Evolutionary conservation across 2,329 filamentous ascomycete genomes (phyloP), one percentile per base, ranked within the genome.

Genomic region (Aspergillus sp.): DNA sequence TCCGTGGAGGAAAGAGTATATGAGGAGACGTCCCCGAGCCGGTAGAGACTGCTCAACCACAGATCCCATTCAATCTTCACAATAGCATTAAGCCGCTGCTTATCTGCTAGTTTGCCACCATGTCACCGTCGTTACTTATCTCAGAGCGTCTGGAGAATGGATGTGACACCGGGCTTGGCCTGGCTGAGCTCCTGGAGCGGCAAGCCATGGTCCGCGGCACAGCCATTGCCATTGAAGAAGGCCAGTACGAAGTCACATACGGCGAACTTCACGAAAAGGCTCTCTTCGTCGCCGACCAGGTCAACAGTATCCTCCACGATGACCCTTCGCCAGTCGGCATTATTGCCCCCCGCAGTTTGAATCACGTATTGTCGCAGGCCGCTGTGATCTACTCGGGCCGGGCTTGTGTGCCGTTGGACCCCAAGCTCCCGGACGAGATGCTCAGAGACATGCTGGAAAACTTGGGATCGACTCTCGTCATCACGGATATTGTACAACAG

Each of bases 401-500:
- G 2, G 38, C 62, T 4, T 65, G 62, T 15, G 62, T 65, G 4
- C 61, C 63, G 6, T 48, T 65, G 7, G 57, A 65, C 25, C 19
- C 25, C 10, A 54, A 50, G 10, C 48, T 60, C 1, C 54, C 63
- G 1, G 54, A 59, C 17, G 30, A 43, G 8, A 32, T 55, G 12
- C 8, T 65, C 15, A 13, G 9, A 15, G 36, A 36, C 36, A 25
- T 62, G 25, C 51, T 65, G 21, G 36, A 45, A 1, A 55, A 62
- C 30, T 10, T 65, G 10, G 30, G 47, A n/a, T 38, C 53, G 5
- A 56, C 25, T 8, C 39, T 54, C 4, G 36, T 63, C 30, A 23
- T 60, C 13, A 58, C 55, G 10, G 58, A 55, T 52, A 19, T 25
- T 1, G 65, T 76, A 70, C 4, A 81, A 81, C 71, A 74, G 69